phyloP scores from a whole-genome alignment of 768 basidiomycete species.

The Leccinellum rugosiceps region DNA sequence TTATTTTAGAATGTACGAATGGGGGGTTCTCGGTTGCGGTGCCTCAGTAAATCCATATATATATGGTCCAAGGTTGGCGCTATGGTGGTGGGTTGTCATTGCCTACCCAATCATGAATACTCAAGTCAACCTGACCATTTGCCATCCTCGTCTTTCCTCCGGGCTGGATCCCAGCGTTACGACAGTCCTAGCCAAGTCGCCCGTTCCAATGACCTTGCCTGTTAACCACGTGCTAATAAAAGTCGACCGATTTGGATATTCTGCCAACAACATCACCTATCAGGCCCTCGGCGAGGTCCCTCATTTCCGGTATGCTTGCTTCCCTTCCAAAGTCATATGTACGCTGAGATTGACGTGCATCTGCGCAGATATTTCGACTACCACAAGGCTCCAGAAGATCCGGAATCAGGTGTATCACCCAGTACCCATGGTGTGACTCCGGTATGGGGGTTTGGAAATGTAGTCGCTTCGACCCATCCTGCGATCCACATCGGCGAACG shows the following conservation, averaged over 20 bases:
- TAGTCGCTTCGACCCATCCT: constrained; percentile 47
- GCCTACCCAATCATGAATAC: constrained; percentile 6
- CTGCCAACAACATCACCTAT: constrained; percentile 70
- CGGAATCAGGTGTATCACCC: constrained; percentile 33
- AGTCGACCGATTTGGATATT: constrained; percentile 69
- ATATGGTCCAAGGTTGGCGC: background rate
- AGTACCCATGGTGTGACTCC: constrained; percentile 61
- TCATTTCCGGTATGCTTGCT: constrained; percentile 35
- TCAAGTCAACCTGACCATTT: constrained; percentile 34
- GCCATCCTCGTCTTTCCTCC: constrained; percentile 40
- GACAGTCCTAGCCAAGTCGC: constrained; percentile 28
- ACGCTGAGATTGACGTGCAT: background rate
- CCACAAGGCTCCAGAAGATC: constrained; percentile 44
- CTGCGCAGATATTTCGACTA: constrained; percentile 68
- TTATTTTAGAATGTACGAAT: constrained; percentile 1
- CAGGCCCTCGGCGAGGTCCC: constrained; percentile 48
- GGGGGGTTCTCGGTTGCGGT: background rate
- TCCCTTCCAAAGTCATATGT: background rate
- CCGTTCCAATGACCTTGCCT: constrained; percentile 26
- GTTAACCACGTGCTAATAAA: constrained; percentile 50
- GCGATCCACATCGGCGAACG: constrained; percentile 53
- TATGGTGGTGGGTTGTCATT: background rate
- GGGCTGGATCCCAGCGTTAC: constrained; percentile 22
- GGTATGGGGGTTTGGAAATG: constrained; percentile 70
- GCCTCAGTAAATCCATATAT: background rate